Evolutionary conservation across 345 rosid species (phyloP).

Genomic region (Zanthoxylum bungeanum): DNA sequence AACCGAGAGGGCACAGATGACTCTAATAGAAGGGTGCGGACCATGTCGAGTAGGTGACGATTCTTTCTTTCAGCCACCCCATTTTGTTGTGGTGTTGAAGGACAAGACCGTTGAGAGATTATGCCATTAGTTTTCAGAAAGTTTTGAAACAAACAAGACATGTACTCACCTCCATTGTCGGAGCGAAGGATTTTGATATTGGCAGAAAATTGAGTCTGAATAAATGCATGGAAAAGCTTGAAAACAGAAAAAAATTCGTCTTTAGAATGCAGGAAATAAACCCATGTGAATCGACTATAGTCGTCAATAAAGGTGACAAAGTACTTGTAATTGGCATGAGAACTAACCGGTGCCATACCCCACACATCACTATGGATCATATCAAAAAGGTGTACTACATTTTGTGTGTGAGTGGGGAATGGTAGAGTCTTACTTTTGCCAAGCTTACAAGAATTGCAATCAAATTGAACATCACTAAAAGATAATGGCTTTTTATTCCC

Average conservation of each 20-base stretch:
- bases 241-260: neutral
- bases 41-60: neutral
- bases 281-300: too few relatives aligned
- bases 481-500: neutral
- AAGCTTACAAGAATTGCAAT: neutral
- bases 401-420: neutral
- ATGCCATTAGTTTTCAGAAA: neutral
- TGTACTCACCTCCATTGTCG: neutral
- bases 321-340: conserved; percentile 2
- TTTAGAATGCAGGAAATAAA: neutral
- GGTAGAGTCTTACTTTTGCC: neutral
- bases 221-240: neutral
- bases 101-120: neutral
- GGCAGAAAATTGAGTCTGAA: neutral
- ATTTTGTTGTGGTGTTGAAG: neutral
- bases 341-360: neutral
- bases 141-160: neutral
- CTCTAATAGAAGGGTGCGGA: neutral
- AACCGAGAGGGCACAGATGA: neutral
- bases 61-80: neutral
- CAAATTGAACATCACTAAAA: neutral
- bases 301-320: conserved; percentile 2
- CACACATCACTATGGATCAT: neutral
- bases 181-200: neutral
- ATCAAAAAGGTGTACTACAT: neutral